A percentile compares a stretch with the other conserved stretches of the same genome.
Evolutionary conservation across 2,329 filamentous ascomycete genomes (phyloP).

Genomic region (Lecanicillium sp.): DNA sequence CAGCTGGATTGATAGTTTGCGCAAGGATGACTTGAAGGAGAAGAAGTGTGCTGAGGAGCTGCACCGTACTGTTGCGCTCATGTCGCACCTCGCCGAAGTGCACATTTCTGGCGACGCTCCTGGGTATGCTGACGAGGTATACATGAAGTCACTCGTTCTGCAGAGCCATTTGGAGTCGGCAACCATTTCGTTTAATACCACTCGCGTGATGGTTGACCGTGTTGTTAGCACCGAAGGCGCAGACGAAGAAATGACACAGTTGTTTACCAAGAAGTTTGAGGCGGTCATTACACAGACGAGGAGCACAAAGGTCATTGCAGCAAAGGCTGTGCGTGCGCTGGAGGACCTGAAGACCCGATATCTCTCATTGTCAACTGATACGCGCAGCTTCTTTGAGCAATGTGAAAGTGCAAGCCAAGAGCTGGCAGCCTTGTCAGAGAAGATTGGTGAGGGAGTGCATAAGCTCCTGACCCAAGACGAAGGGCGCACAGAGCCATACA

Average conservation of each 20-base stretch:
- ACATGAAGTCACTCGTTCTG: constrained; percentile 69
- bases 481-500: constrained; percentile 59
- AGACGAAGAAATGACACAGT: constrained; percentile 59
- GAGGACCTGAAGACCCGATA: constrained; percentile 71
- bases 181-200: constrained; percentile 56
- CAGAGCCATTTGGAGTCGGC: constrained; percentile 78
- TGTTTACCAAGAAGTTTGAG: constrained; percentile 66
- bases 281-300: constrained; percentile 66
- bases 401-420: constrained; percentile 58
- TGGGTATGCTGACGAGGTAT: constrained; percentile 69
- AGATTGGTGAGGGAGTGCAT: constrained; percentile 60
- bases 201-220: constrained; percentile 59
- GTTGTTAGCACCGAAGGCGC: constrained; percentile 41
- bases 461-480: constrained; percentile 59
- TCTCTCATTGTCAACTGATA: constrained; percentile 63
- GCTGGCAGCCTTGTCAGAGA: constrained; percentile 58
- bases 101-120: constrained; percentile 64
- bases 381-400: constrained; percentile 60
- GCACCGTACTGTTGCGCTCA: constrained; percentile 74
- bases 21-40: constrained; percentile 79
- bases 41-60: constrained; percentile 75
- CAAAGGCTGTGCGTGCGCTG: constrained; percentile 69
- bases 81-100: constrained; percentile 78
- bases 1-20: constrained; percentile 76
- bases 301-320: constrained; percentile 74